Conservation (phyloP, 345 rosid species). For the Citrus unshiu region DNA sequence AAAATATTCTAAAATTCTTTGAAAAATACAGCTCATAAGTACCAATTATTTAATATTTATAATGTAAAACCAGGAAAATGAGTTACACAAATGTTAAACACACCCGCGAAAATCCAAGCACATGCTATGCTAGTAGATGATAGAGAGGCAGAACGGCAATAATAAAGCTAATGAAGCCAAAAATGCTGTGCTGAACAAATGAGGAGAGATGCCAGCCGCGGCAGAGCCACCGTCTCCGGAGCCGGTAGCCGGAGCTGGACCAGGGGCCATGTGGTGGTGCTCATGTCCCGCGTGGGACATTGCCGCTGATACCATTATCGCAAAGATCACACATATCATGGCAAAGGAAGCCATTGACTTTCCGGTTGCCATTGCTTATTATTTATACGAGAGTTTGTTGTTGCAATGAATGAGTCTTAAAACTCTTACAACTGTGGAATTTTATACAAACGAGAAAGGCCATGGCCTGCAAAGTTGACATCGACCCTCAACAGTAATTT, state of each 20-base stretch:
- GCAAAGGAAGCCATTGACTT: background rate
- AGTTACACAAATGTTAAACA: background rate
- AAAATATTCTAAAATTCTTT: too few relatives aligned
- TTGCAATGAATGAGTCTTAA: background rate
- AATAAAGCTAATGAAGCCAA: conserved; percentile 23
- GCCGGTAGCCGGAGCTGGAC: conserved; percentile 14
- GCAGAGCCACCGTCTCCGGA: conserved; percentile 17
- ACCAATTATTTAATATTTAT: too few relatives aligned
- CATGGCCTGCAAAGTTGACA: background rate
- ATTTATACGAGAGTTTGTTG: background rate
- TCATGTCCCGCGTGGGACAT: conserved; percentile 6
- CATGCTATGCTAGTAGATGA: background rate
- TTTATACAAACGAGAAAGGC: background rate
- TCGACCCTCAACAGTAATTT: too few relatives aligned
- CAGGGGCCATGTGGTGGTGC: background rate
- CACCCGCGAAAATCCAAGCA: background rate
- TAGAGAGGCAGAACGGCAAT: conserved; percentile 4
- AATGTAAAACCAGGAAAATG: background rate
- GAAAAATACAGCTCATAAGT: too few relatives aligned
- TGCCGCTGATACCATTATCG: background rate
- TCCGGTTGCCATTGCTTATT: background rate
- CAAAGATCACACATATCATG: background rate
- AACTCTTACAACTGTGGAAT: background rate
- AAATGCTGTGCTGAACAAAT: conserved; percentile 24
- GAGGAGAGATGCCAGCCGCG: conserved; percentile 21